These are phyloP conservation scores for Colletotrichum cereale DNA, from an alignment of 2,329 filamentous ascomycete species.

Conservation along the genomic window DNA sequence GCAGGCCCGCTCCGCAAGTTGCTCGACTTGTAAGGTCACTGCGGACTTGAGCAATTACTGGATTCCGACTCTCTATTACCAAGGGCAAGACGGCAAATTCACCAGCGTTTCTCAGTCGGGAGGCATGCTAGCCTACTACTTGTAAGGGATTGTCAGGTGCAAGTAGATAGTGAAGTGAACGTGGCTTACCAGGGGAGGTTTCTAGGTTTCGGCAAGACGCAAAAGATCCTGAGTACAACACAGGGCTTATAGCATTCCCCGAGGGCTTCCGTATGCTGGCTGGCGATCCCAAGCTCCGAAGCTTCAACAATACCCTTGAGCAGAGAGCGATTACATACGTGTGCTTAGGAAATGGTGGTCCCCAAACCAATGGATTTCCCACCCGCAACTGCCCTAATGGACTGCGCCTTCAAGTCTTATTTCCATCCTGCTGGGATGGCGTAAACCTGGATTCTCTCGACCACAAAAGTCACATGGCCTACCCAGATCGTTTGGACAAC, in stretches of 20 bases:
- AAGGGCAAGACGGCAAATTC: constrained; percentile 68
- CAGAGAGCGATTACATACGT: constrained; percentile 66
- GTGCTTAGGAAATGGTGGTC: constrained; percentile 62
- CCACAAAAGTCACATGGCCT: constrained; percentile 69
- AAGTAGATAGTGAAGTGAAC: background rate
- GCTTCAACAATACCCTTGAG: constrained; percentile 58
- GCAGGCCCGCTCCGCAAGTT: constrained; percentile 65
- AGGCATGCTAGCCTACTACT: constrained; percentile 64
- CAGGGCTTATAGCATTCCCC: constrained; percentile 70
- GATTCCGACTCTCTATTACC: constrained; percentile 68
- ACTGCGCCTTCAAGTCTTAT: constrained; percentile 66
- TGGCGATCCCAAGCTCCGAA: constrained; percentile 62
- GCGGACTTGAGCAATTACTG: constrained; percentile 77
- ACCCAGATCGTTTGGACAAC: constrained; percentile 59
- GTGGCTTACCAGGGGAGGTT: background rate
- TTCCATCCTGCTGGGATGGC: constrained; percentile 75
- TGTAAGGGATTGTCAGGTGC: constrained; percentile 49
- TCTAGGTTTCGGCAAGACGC: constrained; percentile 55
- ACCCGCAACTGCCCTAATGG: constrained; percentile 65
- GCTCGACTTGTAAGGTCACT: constrained; percentile 73
- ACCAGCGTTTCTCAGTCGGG: constrained; percentile 56
- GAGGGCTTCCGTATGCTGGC: constrained; percentile 75
- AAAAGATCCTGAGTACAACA: constrained; percentile 53
- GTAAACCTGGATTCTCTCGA: constrained; percentile 65
- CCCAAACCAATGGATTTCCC: constrained; percentile 66